A percentile compares a stretch with the other conserved stretches of the same genome.
Conservation (phyloP, 1,284 basidiomycete genomes). For the Leccinum solheimii region DNA sequence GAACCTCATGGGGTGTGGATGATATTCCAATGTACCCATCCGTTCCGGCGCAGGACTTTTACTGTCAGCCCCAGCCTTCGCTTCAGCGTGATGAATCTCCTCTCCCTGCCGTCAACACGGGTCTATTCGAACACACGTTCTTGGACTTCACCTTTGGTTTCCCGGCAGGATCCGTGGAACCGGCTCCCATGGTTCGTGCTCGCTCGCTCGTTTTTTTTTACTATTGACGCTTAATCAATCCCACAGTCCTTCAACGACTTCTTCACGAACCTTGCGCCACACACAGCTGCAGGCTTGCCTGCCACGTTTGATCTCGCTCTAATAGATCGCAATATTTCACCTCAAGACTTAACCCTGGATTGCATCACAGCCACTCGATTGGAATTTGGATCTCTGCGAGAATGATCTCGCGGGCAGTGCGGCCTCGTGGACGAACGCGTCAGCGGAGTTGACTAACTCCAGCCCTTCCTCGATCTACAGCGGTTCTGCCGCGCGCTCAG, state of each 20-base stretch:
- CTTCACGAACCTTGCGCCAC: slow-evolving; percentile 27
- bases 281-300: slow-evolving; percentile 16
- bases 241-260: slow-evolving; percentile 26
- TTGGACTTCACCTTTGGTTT: slow-evolving; percentile 29
- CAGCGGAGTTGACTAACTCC: slow-evolving; percentile 27
- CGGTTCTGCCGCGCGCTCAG: slow-evolving; percentile 46
- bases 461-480: slow-evolving; percentile 46
- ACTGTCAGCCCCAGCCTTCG: slow-evolving; percentile 11
- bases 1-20: slow-evolving; percentile 29
- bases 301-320: slow-evolving; percentile 31
- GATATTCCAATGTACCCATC: slow-evolving; percentile 18
- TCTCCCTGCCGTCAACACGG: slow-evolving; percentile 52
- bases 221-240: neutral
- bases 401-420: slow-evolving; percentile 7
- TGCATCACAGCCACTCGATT: slow-evolving; percentile 7
- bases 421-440: slow-evolving; percentile 10
- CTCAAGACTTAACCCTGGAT: slow-evolving; percentile 18
- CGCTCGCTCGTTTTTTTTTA: neutral
- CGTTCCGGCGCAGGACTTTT: slow-evolving; percentile 10
- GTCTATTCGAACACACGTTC: slow-evolving; percentile 51
- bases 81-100: slow-evolving; percentile 46
- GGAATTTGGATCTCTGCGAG: slow-evolving; percentile 8
- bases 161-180: slow-evolving; percentile 21
- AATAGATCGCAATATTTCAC: slow-evolving; percentile 27
- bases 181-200: slow-evolving; percentile 24